Conservation (phyloP, 2,329 filamentous ascomycete genomes). For the Pestalotiopsis sp. region DNA sequence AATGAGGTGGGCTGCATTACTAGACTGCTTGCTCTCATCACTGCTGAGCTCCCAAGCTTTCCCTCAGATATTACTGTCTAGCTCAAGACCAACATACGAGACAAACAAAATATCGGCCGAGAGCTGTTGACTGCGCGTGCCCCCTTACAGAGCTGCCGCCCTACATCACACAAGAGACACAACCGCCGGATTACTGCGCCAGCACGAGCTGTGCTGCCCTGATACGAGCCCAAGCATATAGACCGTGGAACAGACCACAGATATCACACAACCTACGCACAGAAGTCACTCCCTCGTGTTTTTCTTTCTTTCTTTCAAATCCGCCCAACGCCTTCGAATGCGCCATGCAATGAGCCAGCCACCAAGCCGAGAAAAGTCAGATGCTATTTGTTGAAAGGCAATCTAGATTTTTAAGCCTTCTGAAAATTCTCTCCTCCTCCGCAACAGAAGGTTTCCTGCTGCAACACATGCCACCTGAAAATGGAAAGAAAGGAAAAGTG, state of each 20-base stretch:
- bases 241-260: not conserved
- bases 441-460: slow-evolving; percentile 14
- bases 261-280: slow-evolving; percentile 15
- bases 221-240: not conserved
- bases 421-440: slow-evolving; percentile 30
- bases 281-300: slow-evolving; percentile 14
- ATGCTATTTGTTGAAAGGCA: slow-evolving; percentile 44
- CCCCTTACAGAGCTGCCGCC: not conserved
- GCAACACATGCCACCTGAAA: not conserved
- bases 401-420: slow-evolving; percentile 40
- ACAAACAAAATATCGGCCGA: not conserved
- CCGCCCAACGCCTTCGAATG: slow-evolving; percentile 20
- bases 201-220: not conserved
- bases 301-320: slow-evolving; percentile 1
- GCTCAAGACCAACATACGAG: not conserved
- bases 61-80: not conserved
- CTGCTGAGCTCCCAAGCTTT: too few relatives aligned
- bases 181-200: not conserved
- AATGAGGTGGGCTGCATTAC: too few relatives aligned
- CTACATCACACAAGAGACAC: not conserved
- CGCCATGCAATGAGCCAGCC: slow-evolving; percentile 26
- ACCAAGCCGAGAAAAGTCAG: slow-evolving; percentile 37
- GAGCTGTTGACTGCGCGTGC: not conserved
- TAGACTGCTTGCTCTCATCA: too few relatives aligned
- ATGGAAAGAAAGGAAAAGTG: not conserved